These are phyloP conservation scores for Cylindrodendrum hubeiense DNA, from an alignment of 2,329 filamentous ascomycete genomes.

Conservation along the genomic window DNA sequence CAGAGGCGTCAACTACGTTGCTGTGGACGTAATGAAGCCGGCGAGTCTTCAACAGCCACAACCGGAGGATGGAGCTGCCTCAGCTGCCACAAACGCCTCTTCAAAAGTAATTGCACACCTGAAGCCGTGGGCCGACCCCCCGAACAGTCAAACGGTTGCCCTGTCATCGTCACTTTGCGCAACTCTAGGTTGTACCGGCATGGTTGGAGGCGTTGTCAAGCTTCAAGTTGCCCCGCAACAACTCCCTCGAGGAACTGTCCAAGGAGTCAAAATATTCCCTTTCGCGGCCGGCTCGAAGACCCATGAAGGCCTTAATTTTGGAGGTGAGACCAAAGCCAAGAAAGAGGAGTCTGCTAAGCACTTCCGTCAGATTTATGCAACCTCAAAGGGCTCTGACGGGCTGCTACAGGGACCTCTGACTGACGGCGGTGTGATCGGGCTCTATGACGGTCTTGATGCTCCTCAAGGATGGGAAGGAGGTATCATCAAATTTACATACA, in stretches of 20 bases:
- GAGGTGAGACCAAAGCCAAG: slow-evolving; percentile 86
- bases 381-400: slow-evolving; percentile 65
- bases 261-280: slow-evolving; percentile 82
- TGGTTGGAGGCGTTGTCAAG: slow-evolving; percentile 89
- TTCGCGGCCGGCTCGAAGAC: slow-evolving; percentile 73
- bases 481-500: slow-evolving; percentile 79
- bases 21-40: slow-evolving; percentile 89
- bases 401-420: slow-evolving; percentile 88
- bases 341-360: slow-evolving; percentile 81
- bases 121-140: slow-evolving; percentile 85
- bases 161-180: slow-evolving; percentile 83
- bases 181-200: slow-evolving; percentile 75
- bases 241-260: slow-evolving; percentile 73
- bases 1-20: slow-evolving; percentile 80
- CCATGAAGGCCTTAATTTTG: slow-evolving; percentile 82
- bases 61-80: slow-evolving; percentile 74
- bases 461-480: slow-evolving; percentile 84
- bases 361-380: slow-evolving; percentile 78
- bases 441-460: slow-evolving; percentile 65
- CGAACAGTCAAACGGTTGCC: slow-evolving; percentile 83
- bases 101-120: slow-evolving; percentile 81
- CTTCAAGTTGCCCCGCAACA: slow-evolving; percentile 85
- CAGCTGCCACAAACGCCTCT: slow-evolving; percentile 56
- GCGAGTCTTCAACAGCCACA: slow-evolving; percentile 79
- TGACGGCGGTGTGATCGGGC: slow-evolving; percentile 83